Evolutionary conservation across 371 early-diverging fungal species (phyloP).

Genomic region (Zopfochytrium polystomum): DNA sequence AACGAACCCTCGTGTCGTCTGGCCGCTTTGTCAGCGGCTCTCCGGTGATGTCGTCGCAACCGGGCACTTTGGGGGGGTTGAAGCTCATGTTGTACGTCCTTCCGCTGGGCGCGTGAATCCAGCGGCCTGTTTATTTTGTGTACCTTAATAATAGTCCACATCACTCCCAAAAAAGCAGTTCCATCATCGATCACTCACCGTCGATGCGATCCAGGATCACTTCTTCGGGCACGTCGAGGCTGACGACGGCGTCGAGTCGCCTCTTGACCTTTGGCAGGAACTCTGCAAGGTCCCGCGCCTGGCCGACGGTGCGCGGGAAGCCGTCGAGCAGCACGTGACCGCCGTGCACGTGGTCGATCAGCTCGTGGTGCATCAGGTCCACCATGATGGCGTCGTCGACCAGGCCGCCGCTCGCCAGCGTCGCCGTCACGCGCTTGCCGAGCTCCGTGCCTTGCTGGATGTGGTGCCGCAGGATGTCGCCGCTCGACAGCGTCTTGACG

Average conservation of each 20-base stretch:
- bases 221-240: conserved; percentile 86
- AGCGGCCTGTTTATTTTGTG: conserved; percentile 70
- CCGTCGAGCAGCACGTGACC: conserved; percentile 92
- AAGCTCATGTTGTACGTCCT: conserved; percentile 89
- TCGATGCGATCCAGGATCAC: conserved; percentile 86
- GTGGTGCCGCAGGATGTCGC: conserved; percentile 77
- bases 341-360: conserved; percentile 36
- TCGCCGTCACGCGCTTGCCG: conserved; percentile 63
- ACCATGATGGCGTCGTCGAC: conserved; percentile 80
- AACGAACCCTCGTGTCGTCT: no score
- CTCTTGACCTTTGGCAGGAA: conserved; percentile 55
- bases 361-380: conserved; percentile 67
- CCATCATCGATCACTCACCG: conserved; percentile 47
- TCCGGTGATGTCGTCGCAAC: conserved; percentile 91
- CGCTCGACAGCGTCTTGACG: conserved; percentile 70
- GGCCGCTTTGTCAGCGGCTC: conserved; percentile 82
- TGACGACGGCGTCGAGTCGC: conserved; percentile 79
- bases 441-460: conserved; percentile 62
- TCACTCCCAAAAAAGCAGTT: conserved; percentile 3
- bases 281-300: conserved; percentile 78
- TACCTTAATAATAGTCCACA: conserved; percentile 1
- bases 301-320: conserved; percentile 88
- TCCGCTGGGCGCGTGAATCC: conserved; percentile 89
- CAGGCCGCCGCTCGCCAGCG: conserved; percentile 61
- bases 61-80: conserved; percentile 84